Conservation (phyloP, 345 rosid genomes). For the Syzygium jambos region DNA sequence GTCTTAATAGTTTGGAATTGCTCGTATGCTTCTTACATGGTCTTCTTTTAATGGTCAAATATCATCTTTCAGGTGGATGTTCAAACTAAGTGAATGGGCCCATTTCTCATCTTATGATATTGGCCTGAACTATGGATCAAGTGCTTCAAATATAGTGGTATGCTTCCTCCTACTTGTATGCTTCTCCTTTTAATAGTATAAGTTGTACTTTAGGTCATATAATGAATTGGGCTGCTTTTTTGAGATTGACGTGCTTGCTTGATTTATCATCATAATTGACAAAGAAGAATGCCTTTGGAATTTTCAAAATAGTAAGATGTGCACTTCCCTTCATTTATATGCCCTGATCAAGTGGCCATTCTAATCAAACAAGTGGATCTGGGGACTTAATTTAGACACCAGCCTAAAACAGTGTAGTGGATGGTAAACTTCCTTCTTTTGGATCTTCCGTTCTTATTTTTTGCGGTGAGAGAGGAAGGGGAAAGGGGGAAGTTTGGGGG, state of each 20-base stretch:
- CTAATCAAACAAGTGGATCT: neutral
- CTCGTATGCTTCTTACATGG: neutral
- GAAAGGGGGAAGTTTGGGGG: neutral
- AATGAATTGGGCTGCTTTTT: neutral
- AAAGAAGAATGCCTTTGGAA: neutral
- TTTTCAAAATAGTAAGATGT: neutral
- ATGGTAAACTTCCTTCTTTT: neutral
- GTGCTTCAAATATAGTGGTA: constrained; percentile 94
- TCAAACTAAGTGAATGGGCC: constrained; percentile 95
- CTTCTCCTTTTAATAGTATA: neutral
- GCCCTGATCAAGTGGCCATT: neutral
- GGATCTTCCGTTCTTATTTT: neutral
- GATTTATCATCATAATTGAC: neutral
- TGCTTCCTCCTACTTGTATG: neutral
- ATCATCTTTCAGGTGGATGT: constrained; percentile 59
- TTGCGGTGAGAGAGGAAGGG: neutral
- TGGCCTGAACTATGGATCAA: constrained; percentile 82
- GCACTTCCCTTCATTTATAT: neutral
- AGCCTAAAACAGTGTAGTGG: neutral
- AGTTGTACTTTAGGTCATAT: neutral
- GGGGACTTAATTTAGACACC: neutral
- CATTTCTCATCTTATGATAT: constrained; percentile 77
- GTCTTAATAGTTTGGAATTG: neutral
- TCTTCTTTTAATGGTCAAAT: neutral
- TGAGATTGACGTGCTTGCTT: neutral